Conservation (phyloP, 208 protist species). For the Acanthamoeba lenticulata region DNA sequence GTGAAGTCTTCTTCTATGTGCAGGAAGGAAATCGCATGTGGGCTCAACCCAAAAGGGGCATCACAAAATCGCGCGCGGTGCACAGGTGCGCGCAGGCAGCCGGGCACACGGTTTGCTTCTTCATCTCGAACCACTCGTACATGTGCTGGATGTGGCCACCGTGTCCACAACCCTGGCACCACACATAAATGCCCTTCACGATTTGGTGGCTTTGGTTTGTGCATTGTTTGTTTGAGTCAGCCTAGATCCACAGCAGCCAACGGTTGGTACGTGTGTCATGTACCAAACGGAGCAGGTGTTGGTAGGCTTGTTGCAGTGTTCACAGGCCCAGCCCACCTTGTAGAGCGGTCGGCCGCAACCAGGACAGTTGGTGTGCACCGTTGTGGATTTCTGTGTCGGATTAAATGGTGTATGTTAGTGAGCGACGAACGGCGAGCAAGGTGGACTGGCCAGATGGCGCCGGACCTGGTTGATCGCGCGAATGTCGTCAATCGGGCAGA, state of each 20-base stretch:
- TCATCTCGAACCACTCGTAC: slow-evolving; percentile 63
- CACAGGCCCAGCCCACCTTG: slow-evolving; percentile 30
- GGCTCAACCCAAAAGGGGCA: not conserved
- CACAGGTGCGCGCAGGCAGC: slow-evolving; percentile 50
- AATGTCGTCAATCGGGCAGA: slow-evolving; percentile 56
- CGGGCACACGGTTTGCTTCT: slow-evolving; percentile 40
- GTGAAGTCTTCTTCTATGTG: too few relatives aligned
- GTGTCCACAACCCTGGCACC: slow-evolving; percentile 67
- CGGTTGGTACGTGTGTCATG: not conserved
- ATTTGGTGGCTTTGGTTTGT: not conserved
- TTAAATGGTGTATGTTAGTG: too few relatives aligned
- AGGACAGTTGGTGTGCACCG: slow-evolving; percentile 64
- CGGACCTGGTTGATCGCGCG: slow-evolving; percentile 39
- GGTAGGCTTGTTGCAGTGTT: slow-evolving; percentile 47
- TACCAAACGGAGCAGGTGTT: slow-evolving; percentile 41
- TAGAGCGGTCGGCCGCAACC: slow-evolving; percentile 49
- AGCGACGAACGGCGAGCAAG: not conserved
- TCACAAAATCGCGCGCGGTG: slow-evolving; percentile 37
- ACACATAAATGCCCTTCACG: slow-evolving; percentile 59
- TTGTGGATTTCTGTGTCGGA: slow-evolving; percentile 47
- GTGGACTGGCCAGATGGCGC: too few relatives aligned
- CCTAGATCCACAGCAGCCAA: too few relatives aligned
- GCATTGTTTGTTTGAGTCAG: not conserved
- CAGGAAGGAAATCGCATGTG: not conserved
- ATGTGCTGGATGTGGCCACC: slow-evolving; percentile 65